Evolutionary conservation across 768 basidiomycete species (phyloP).

Genomic region (Kwoniella shandongensis): DNA sequence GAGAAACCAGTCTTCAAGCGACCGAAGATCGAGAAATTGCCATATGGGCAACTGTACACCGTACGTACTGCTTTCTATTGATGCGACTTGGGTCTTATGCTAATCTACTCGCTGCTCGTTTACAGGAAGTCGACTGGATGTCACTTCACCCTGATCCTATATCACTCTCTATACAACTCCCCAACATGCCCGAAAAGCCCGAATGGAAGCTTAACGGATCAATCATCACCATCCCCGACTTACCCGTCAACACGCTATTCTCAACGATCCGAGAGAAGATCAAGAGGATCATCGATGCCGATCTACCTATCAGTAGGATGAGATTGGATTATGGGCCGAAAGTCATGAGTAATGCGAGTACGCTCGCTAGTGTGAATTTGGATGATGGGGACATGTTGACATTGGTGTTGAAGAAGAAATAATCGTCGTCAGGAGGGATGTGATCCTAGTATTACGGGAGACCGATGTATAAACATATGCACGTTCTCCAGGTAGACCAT

Average conservation of each 20-base stretch:
- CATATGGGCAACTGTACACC: slow-evolving; percentile 77
- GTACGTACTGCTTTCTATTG: slow-evolving; percentile 49
- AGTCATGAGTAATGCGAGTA: slow-evolving; percentile 80
- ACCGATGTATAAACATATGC: no score
- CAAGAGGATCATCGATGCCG: slow-evolving; percentile 70
- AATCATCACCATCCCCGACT: slow-evolving; percentile 71
- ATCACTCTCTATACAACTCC: slow-evolving; percentile 78
- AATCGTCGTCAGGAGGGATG: neutral
- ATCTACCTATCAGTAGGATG: slow-evolving; percentile 76
- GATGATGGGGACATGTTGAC: slow-evolving; percentile 85
- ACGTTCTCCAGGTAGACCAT: no score
- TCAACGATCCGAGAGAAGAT: slow-evolving; percentile 89
- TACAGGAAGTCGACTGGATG: slow-evolving; percentile 69
- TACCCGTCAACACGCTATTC: slow-evolving; percentile 79
- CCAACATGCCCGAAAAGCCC: slow-evolving; percentile 74
- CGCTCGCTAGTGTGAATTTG: slow-evolving; percentile 82
- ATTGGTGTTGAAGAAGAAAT: slow-evolving; percentile 70
- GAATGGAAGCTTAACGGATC: slow-evolving; percentile 91
- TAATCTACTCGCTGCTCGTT: neutral
- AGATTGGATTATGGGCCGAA: slow-evolving; percentile 75
- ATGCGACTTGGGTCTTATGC: neutral
- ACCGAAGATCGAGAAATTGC: slow-evolving; percentile 79
- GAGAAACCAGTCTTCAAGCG: slow-evolving; percentile 79
- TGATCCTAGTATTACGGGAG: no score
- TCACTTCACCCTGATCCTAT: slow-evolving; percentile 89